These are phyloP conservation scores for Mycena capillaripes DNA, from an alignment of 768 basidiomycete genomes.

Conservation along the genomic window DNA sequence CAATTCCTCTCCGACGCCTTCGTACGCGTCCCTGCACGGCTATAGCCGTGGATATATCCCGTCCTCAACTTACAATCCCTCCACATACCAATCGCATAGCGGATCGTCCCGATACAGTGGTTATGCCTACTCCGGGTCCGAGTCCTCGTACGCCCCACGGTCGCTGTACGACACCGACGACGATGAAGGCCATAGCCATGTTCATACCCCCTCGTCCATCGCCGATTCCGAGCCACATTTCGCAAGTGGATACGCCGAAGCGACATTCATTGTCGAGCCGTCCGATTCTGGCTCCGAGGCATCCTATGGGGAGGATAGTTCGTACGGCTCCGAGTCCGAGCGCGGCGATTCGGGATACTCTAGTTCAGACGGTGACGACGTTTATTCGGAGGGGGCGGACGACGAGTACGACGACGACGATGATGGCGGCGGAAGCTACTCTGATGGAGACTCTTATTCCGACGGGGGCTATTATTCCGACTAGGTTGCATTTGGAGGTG, in stretches of 20 bases:
- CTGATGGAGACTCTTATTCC: slow-evolving; percentile 26
- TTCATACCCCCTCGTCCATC: background rate
- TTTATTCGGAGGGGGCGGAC: slow-evolving; percentile 22
- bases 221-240: slow-evolving; percentile 13
- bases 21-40: slow-evolving; percentile 6
- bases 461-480: slow-evolving; percentile 29
- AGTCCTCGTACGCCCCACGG: slow-evolving; percentile 18
- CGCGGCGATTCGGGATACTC: slow-evolving; percentile 15
- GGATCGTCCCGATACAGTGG: slow-evolving; percentile 24
- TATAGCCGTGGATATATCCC: slow-evolving; percentile 8
- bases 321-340: slow-evolving; percentile 16
- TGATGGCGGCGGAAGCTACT: slow-evolving; percentile 25
- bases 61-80: slow-evolving; percentile 10
- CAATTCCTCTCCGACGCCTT: background rate
- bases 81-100: slow-evolving; percentile 2
- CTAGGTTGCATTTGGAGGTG: too few species aligned
- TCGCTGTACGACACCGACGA: slow-evolving; percentile 7
- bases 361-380: slow-evolving; percentile 24
- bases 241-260: slow-evolving; percentile 18
- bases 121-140: slow-evolving; percentile 16
- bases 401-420: slow-evolving; percentile 21
- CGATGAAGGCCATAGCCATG: slow-evolving; percentile 14
- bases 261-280: slow-evolving; percentile 21
- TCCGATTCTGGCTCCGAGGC: slow-evolving; percentile 30
- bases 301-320: slow-evolving; percentile 10